Evolutionary conservation across 2,329 filamentous ascomycete genomes (phyloP), one percentile per base, ranked within the genome.

Genomic region (Xylaria polymorpha): DNA sequence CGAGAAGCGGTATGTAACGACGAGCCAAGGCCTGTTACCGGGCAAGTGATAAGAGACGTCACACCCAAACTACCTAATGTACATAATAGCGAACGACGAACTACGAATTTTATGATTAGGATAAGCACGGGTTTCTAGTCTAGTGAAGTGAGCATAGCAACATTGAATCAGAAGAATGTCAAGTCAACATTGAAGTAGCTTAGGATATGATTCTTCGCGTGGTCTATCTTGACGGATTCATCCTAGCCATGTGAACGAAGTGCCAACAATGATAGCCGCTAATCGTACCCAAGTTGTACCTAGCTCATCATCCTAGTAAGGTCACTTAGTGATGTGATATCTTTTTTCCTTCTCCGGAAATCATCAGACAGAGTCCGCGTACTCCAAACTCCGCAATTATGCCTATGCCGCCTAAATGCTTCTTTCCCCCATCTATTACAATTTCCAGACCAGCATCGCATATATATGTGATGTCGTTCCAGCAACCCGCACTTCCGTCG

Each of bases 331-430:
- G n/a, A n/a, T 44, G 9, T 58, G 12, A 37, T 43, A 0, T 46
- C 8, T 60, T 53, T 46, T 39, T 18, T 56, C 41, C 20, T 35
- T 55, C 41, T 58, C 50, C 48, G 46, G 22, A 61, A 61, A 48
- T n/a, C 43, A 50, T 43, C 58, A 5, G 35, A 39, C 35, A 37
- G 57, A n/a, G 25, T n/a, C 46, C 39, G 57, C 44, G 50, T 20
- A 43, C 39, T 4, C 61, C 44, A 57, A 71, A 68, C 68, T 61
- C 68, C 68, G 18, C 22, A 22, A 48, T 25, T 43, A 67, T 65
- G 60, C 64, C 64, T 51, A 15, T 37, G n/a, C 61, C 20, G 46
- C 62, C 29, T 50, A 64, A 71, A 71, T 68, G 68, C 68, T 61
- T 57, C 18, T 43, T 58, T 63, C 15, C 55, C 55, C 39, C 14